Evolutionary conservation across 2,329 filamentous ascomycete species (phyloP).

Genomic region (Fusarium sp.): DNA sequence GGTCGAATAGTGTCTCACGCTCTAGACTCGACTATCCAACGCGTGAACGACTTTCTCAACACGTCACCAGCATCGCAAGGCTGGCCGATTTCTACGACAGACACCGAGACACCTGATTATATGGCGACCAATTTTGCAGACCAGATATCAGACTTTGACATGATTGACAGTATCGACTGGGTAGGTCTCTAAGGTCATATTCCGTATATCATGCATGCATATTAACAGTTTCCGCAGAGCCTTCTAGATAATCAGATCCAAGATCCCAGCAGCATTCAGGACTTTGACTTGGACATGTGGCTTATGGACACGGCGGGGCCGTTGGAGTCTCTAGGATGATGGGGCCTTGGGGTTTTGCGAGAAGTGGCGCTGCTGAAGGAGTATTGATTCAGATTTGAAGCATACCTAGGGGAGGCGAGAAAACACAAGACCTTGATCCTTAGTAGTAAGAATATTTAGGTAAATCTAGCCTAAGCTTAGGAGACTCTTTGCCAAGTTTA

Average conservation of each 20-base stretch:
- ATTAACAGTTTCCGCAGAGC: neutral
- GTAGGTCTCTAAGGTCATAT: neutral
- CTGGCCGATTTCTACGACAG: rapidly evolving
- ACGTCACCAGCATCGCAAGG: too few species aligned
- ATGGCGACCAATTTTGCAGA: neutral
- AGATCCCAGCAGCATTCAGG: neutral
- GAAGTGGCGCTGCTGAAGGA: neutral
- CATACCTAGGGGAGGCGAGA: too few species aligned
- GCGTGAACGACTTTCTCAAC: neutral
- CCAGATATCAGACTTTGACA: too few species aligned
- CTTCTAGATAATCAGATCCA: slow-evolving; percentile 28
- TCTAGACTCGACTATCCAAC: slow-evolving; percentile 29
- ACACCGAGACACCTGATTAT: rapidly evolving
- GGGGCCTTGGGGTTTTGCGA: too few species aligned
- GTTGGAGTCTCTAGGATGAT: too few species aligned
- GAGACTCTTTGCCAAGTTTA: too few species aligned
- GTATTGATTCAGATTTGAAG: neutral
- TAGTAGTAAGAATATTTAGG: too few species aligned
- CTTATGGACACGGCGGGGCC: slow-evolving; percentile 10
- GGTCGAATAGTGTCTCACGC: slow-evolving; percentile 34
- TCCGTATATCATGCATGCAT: rapidly evolving
- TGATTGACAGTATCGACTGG: slow-evolving; percentile 35
- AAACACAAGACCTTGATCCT: too few species aligned
- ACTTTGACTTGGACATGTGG: slow-evolving; percentile 26
- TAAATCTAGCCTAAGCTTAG: too few species aligned